Base-by-base conservation (phyloP, 139 green algal species). In the Astrephomene gubernaculifera region DNA sequence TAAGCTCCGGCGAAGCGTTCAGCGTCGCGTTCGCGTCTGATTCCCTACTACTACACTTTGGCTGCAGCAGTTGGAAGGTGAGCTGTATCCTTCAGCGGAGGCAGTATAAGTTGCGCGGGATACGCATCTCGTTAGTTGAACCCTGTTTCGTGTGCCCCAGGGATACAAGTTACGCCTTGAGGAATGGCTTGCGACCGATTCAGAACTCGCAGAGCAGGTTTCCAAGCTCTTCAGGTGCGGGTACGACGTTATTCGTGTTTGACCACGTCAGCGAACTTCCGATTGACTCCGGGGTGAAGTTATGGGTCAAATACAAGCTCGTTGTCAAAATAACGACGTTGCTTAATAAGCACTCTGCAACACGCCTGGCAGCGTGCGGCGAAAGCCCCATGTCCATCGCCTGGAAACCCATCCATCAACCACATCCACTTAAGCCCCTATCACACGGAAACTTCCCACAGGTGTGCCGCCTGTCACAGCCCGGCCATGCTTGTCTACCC, bases 121-220 rank as follows among this genome's bases (percentile, higher is more conserved):
- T 36, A 3, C 69, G 25, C 4, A n/a, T 53, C 3, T 24, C 38
- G 49, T 12, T 9, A 52, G 31, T 22, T 14, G 14, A 67, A n/a
- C 17, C 12, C 65, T 52, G 65, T 49, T n/a, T 41, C 57, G 19
- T n/a, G 6, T 6, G 19, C 6, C 24, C 10, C 76, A 83, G 76
- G 76, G 72, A 10, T 83, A 83, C 41, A 39, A 64, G 6, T 24
- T n/a, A 1, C 76, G 76, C 0, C 14, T 83, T 19, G 41, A 29
- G 7, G 39, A 39, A 24, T 83, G 76, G 76, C 57, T 83, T 10
- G 39, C 39, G 24, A 29, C 76, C 0, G 76, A 83, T 27, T 1
- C n/a, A 14, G 76, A 83, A n/a, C 60, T 83, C 5, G 76, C 76
- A 2, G n/a, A 44, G 36, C 60, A 83, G n/a, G 38, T 83, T 2